Evolutionary conservation across 805 yeast genomes (phyloP).

Genomic region (Alloascoidea hylecoeti): DNA sequence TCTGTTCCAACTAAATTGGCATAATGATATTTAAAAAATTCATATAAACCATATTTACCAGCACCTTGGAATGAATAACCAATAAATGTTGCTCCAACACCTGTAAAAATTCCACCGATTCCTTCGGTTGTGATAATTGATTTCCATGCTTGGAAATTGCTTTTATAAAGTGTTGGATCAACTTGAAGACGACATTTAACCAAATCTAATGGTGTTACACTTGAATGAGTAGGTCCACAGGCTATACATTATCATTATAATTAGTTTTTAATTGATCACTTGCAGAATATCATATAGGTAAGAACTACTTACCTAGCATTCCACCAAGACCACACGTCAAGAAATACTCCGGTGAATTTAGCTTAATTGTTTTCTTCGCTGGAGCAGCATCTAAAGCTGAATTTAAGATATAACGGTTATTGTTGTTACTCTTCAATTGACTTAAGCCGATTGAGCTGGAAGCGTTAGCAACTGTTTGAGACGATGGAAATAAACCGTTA

Average conservation of each 20-base stretch:
- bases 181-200: slow-evolving; percentile 94
- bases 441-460: too few species aligned
- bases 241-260: slow-evolving; percentile 28
- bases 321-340: slow-evolving; percentile 70
- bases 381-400: not conserved
- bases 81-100: slow-evolving; percentile 82
- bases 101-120: slow-evolving; percentile 61
- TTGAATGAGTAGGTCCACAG: slow-evolving; percentile 94
- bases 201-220: slow-evolving; percentile 85
- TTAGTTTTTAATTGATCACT: slow-evolving; percentile 2
- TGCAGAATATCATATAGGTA: not conserved
- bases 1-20: slow-evolving; percentile 51
- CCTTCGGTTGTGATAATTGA: slow-evolving; percentile 68
- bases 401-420: too few species aligned
- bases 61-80: slow-evolving; percentile 97
- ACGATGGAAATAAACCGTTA: too few species aligned
- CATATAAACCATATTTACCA: slow-evolving; percentile 94
- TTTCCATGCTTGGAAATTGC: slow-evolving; percentile 74
- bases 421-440: too few species aligned
- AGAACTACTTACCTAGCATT: slow-evolving; percentile 22
- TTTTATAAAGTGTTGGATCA: slow-evolving; percentile 51
- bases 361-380: slow-evolving; percentile 23
- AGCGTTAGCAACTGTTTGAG: too few species aligned
- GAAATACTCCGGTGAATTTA: slow-evolving; percentile 51
- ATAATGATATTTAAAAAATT: slow-evolving; percentile 74